These are phyloP conservation scores for Calonectria honghensis DNA, from an alignment of 2,329 filamentous ascomycete species.

Conservation along the genomic window DNA sequence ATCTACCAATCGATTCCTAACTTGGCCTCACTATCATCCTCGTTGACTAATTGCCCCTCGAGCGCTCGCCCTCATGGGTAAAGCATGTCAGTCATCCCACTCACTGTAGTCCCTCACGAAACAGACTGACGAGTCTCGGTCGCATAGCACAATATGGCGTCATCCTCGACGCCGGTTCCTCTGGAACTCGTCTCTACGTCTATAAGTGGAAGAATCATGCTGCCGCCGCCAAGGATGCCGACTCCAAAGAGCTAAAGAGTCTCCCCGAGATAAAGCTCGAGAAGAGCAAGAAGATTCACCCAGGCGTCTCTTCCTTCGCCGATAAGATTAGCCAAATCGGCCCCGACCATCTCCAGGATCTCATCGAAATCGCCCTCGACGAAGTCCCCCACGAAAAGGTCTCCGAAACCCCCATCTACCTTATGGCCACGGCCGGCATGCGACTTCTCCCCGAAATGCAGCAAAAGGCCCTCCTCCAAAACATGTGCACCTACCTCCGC, in stretches of 20 bases:
- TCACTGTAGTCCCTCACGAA: slow-evolving; percentile 21
- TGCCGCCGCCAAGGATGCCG: slow-evolving; percentile 74
- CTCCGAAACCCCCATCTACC: slow-evolving; percentile 90
- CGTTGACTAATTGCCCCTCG: slow-evolving; percentile 14
- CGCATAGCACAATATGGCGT: slow-evolving; percentile 85
- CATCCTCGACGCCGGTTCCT: slow-evolving; percentile 97
- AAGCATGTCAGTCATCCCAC: slow-evolving; percentile 58
- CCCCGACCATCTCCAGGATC: slow-evolving; percentile 84
- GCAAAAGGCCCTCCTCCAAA: slow-evolving; percentile 81
- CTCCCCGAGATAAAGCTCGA: slow-evolving; percentile 89
- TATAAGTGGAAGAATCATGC: slow-evolving; percentile 93
- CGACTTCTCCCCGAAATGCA: slow-evolving; percentile 85
- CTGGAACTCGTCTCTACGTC: slow-evolving; percentile 94
- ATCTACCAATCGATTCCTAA: slow-evolving; percentile 25
- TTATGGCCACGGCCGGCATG: slow-evolving; percentile 97
- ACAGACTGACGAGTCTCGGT: slow-evolving; percentile 44
- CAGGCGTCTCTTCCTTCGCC: slow-evolving; percentile 94
- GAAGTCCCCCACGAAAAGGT: slow-evolving; percentile 86
- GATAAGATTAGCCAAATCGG: slow-evolving; percentile 85
- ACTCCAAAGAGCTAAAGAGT: slow-evolving; percentile 69
- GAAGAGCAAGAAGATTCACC: slow-evolving; percentile 94
- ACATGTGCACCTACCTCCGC: slow-evolving; percentile 89
- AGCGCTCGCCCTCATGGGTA: slow-evolving; percentile 57
- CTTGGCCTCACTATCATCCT: slow-evolving; percentile 13
- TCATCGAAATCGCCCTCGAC: slow-evolving; percentile 88